A percentile compares a stretch with the other conserved stretches of the same genome.
These are phyloP conservation scores for Megacollybia marginata DNA, from an alignment of 768 basidiomycete species.

Conservation along the genomic window DNA sequence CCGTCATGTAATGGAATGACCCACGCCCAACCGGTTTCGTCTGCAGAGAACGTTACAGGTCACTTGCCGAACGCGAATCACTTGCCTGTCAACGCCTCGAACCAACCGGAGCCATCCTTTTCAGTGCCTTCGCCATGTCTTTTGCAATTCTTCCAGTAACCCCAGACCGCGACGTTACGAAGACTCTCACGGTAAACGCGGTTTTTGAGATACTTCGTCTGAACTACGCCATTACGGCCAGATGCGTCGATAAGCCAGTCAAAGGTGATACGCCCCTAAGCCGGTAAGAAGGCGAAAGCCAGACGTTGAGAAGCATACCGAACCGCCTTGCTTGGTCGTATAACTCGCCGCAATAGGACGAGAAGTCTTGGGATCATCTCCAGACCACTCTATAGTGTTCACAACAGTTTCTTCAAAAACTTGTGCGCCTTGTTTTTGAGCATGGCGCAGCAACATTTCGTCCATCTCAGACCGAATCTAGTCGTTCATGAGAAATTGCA, in stretches of 20 bases:
- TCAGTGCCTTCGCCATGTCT: slow-evolving; percentile 32
- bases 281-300: too few relatives aligned
- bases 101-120: slow-evolving; percentile 39
- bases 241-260: slow-evolving; percentile 58
- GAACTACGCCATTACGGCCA: slow-evolving; percentile 53
- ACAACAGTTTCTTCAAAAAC: slow-evolving; percentile 44
- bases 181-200: slow-evolving; percentile 44
- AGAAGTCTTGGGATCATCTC: slow-evolving; percentile 20
- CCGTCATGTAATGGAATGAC: slow-evolving; percentile 46
- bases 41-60: slow-evolving; percentile 6
- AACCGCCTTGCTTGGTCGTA: slow-evolving; percentile 10
- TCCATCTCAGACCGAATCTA: slow-evolving; percentile 49
- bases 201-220: slow-evolving; percentile 50
- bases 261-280: slow-evolving; percentile 36
- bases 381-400: slow-evolving; percentile 34
- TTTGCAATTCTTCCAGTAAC: slow-evolving; percentile 49
- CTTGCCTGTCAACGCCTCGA: slow-evolving; percentile 38
- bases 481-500: too few relatives aligned
- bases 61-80: too few relatives aligned
- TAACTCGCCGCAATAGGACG: slow-evolving; percentile 23
- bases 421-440: slow-evolving; percentile 34
- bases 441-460: slow-evolving; percentile 49
- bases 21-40: slow-evolving; percentile 52
- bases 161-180: slow-evolving; percentile 59
- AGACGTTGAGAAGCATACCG: not conserved